These are phyloP conservation scores for Phymatotrichopsis omnivora DNA, from an alignment of 2,329 filamentous ascomycete genomes.

Conservation along the genomic window DNA sequence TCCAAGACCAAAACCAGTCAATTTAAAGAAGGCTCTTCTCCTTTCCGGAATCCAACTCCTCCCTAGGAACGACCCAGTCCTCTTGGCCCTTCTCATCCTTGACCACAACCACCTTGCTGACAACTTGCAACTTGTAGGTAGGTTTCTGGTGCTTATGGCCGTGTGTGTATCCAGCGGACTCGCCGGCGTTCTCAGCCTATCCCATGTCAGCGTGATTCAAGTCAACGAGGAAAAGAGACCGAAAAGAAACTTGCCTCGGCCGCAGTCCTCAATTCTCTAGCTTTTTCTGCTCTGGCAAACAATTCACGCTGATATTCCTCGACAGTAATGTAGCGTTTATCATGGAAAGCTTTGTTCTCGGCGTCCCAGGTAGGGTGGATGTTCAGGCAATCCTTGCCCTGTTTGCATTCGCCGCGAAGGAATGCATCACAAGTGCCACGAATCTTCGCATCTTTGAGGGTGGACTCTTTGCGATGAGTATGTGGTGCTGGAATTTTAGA, in stretches of 20 bases:
- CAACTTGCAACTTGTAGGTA: constrained; percentile 8
- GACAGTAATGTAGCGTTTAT: constrained; percentile 11
- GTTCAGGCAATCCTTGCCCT: constrained; percentile 13
- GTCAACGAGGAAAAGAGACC: too few relatives aligned
- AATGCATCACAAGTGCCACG: too few relatives aligned
- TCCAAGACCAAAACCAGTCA: too few relatives aligned
- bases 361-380: constrained; percentile 22
- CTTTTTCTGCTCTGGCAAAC: constrained; percentile 3
- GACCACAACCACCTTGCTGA: constrained; percentile 5
- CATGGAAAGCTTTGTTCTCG: constrained; percentile 13
- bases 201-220: constrained; percentile 12
- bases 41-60: too few relatives aligned
- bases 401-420: constrained; percentile 8
- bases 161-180: too few relatives aligned
- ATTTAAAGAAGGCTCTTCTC: too few relatives aligned
- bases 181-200: too few relatives aligned
- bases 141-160: too few relatives aligned
- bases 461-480: too few relatives aligned
- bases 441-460: too few relatives aligned
- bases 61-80: constrained; percentile 35
- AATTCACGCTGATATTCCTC: constrained; percentile 7
- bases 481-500: too few relatives aligned
- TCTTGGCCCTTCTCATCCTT: constrained; percentile 16
- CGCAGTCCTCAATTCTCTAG: constrained; percentile 8
- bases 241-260: constrained; percentile 12